Base-by-base conservation (phyloP, 768 basidiomycete genomes). In the Chalciporus piperatus region DNA sequence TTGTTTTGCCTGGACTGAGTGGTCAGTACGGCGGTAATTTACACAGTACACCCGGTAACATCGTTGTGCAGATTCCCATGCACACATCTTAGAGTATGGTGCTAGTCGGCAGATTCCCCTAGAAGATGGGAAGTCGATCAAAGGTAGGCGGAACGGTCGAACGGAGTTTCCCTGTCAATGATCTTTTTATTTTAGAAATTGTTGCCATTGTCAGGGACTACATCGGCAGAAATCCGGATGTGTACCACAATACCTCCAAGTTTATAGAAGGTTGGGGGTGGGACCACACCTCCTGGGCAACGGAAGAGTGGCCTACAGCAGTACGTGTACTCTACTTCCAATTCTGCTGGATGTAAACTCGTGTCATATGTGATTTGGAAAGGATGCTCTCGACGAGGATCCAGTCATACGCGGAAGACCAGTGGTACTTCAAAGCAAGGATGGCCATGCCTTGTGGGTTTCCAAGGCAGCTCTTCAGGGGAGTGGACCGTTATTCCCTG, bases 391-490 rank as follows among this genome's bases (percentile, higher is more conserved):
- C 3, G 89, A 93, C 27, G 69, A 71, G 1, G 89, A 92, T 51
- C 80, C 83, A 6, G 59, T 89, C 6, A 74, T 95, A 17, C 71
- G 71, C 41, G 85, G 83, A 19, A 78, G 89, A 13, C 84, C 83
- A 0, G 82, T 97, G 37, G 74, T 89, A 14, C 75, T 96, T 16
- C 85, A 88, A 57, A 83, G 91, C 64, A 89, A 94, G 53, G 94
- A 97, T 66, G 85, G 85, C 6, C 94, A 96, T 69, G 92, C 90
- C 1, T 73, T 90, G 6, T 96, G 94, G 94, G 82, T 92, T 12
- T 92, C 90, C 4, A 72, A 74, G 4, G 76, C 69, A 41, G 80
- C 84, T 3, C 70, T 95, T 3, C 70, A 77, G 50, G 57, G 61
- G 1, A 84, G 87, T 59, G 69, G 74, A 9, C 81, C 84, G 14